Base-by-base conservation (phyloP, 2,329 filamentous ascomycete species). In the Ceratocystis colombiana region DNA sequence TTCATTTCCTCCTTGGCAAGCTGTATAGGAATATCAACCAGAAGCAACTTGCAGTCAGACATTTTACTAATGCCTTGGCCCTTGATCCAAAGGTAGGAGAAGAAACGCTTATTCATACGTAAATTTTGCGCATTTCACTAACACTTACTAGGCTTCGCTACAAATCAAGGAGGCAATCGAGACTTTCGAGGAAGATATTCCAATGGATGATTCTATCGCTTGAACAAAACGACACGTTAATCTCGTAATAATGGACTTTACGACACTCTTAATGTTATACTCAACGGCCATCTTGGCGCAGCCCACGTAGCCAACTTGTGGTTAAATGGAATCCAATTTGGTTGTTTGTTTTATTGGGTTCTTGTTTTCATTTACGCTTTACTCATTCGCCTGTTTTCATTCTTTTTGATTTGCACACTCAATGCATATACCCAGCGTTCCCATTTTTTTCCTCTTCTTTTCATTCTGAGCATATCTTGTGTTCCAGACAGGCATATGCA, bases 111-210 rank as follows among this genome's bases (percentile, higher is more conserved):
- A 25, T 17, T 20, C 7, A 53, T n/a, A 5, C 2, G 2, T 25
- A 20, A 20, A 8, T 66, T 50, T 61, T 25, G 1, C 46, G 17
- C 41, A 25, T 37, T 10, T 63, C 20, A 53, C 48, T 53, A 53
- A 53, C 48, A 28, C 48, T 1, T 28, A 15, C 5, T 30, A 96
- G 92, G 90, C 93, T 71, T 91, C 90, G 70, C 88, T 89, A 69
- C 88, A 91, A 75, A 96, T 99, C 76, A 99, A 97, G 77, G 91
- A 96, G 74, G 91, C 90, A 20, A 96, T 99, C 78, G 93, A 97
- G 78, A 88, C 87, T 71, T 82, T 97, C 67, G 90, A 96, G 72
- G 87, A 91, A 66, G 87, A 89, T 68, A 85, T 89, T 67, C 83
- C 86, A 66, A 85, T 89, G 75, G 82, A 86, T 69, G 83, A 86